phyloP scores from a whole-genome alignment of 2,329 filamentous ascomycete species.

The Ceratocystiopsis minuta region DNA sequence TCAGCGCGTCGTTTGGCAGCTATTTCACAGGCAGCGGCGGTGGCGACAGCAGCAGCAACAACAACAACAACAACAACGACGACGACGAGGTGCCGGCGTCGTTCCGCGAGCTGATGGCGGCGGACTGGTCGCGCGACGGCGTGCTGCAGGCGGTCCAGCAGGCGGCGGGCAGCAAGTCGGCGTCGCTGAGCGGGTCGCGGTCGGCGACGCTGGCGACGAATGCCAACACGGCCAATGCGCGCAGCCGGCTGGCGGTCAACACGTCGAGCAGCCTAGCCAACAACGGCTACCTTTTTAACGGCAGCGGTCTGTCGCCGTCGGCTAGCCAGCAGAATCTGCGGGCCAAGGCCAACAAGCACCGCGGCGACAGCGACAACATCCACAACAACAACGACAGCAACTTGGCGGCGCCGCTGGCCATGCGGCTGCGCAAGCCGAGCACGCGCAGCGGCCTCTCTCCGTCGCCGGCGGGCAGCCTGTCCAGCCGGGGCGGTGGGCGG shows the following conservation, averaged over 20 bases:
- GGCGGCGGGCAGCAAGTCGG: constrained; percentile 50
- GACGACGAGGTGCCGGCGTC: constrained; percentile 43
- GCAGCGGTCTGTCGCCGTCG: constrained; percentile 23
- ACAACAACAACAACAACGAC: constrained; percentile 1
- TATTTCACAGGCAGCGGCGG: constrained; percentile 1
- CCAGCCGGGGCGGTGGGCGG: constrained; percentile 12
- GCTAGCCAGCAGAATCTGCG: constrained; percentile 32
- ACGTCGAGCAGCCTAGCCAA: constrained; percentile 4
- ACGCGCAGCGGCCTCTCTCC: constrained; percentile 32
- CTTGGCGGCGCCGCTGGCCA: constrained; percentile 14
- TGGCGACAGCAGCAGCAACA: not conserved
- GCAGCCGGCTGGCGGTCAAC: constrained; percentile 37
- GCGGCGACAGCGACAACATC: not conserved
- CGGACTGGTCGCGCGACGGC: constrained; percentile 61
- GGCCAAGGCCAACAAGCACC: constrained; percentile 22
- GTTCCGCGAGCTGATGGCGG: constrained; percentile 58
- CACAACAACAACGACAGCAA: constrained; percentile 4
- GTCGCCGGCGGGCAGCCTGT: constrained; percentile 15
- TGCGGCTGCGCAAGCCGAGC: constrained; percentile 34
- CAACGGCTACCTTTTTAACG: constrained; percentile 13
- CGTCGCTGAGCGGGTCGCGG: constrained; percentile 60
- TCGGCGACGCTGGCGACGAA: constrained; percentile 38
- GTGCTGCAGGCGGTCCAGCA: constrained; percentile 42
- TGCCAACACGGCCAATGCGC: constrained; percentile 8
- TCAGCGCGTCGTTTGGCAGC: not conserved